Percentiles rank a stretch among this genome's conserved stretches.
These are phyloP conservation scores for Neonothopanus nambi DNA, from an alignment of 1,284 basidiomycete genomes.

Conservation along the genomic window DNA sequence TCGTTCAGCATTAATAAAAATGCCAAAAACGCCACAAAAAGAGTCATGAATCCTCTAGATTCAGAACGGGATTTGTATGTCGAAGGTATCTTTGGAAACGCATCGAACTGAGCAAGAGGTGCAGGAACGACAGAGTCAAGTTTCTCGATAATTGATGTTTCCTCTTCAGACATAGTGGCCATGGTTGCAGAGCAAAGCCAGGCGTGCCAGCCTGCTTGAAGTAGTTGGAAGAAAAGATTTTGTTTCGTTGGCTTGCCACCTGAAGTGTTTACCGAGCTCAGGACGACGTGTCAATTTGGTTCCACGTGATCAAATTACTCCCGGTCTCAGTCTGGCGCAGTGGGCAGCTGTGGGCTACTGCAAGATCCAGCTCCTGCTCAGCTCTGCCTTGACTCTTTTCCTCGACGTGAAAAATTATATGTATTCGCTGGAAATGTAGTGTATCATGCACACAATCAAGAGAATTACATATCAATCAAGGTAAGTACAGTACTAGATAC, in stretches of 20 bases:
- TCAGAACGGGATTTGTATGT: constrained; percentile 87
- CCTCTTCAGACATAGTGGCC: constrained; percentile 24
- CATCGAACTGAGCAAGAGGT: constrained; percentile 65
- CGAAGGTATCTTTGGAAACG: constrained; percentile 87
- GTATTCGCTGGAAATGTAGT: too few species aligned
- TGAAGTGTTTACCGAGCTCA: too few species aligned
- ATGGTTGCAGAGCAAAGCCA: neutral
- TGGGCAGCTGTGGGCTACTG: neutral
- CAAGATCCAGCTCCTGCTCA: too few species aligned
- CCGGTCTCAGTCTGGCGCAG: neutral
- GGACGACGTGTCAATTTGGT: constrained; percentile 5
- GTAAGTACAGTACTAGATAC: too few species aligned
- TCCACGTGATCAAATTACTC: neutral
- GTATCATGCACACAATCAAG: too few species aligned
- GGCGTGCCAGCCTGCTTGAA: too few species aligned
- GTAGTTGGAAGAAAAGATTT: too few species aligned
- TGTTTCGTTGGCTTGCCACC: too few species aligned
- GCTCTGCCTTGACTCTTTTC: too few species aligned
- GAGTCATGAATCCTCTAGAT: constrained; percentile 85
- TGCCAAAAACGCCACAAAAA: constrained; percentile 75
- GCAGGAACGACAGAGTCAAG: constrained; percentile 60
- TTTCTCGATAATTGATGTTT: constrained; percentile 46
- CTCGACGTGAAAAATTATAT: too few species aligned
- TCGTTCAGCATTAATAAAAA: constrained; percentile 84
- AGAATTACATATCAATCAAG: too few species aligned